A percentile compares a stretch with the other conserved stretches of the same genome.
phyloP scores from a whole-genome alignment of 179 eudicot species.

The Nepenthes alata region DNA sequence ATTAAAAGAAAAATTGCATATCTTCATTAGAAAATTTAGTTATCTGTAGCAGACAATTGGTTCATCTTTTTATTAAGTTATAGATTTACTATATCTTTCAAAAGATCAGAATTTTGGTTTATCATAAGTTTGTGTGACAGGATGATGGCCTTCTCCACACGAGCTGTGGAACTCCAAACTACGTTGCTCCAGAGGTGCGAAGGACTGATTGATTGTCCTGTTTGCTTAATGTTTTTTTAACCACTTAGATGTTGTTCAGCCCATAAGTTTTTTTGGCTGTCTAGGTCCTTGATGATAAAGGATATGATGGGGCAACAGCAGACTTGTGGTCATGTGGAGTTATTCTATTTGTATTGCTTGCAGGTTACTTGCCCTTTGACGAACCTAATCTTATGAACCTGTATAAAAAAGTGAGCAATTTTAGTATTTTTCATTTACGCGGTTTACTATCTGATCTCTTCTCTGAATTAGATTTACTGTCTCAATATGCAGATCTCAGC shows the following conservation, averaged over 20 bases:
- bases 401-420: slow-evolving; percentile 81
- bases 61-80: no score
- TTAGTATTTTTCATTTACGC: slow-evolving; percentile 8
- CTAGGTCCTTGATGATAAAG: slow-evolving; percentile 84
- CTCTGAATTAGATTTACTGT: slow-evolving; percentile 6
- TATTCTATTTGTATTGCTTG: slow-evolving; percentile 86
- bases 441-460: slow-evolving; percentile 4
- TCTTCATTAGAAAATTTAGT: no score
- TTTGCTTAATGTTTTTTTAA: not conserved
- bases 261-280: slow-evolving; percentile 5
- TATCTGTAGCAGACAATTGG: no score
- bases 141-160: slow-evolving; percentile 45
- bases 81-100: not conserved
- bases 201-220: not conserved
- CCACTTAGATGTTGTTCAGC: not conserved
- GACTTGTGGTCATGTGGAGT: slow-evolving; percentile 99
- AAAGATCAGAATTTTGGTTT: not conserved
- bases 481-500: slow-evolving; percentile 54
- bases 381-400: slow-evolving; percentile 90
- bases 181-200: slow-evolving; percentile 41
- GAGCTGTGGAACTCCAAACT: slow-evolving; percentile 42
- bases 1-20: no score
- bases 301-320: slow-evolving; percentile 94
- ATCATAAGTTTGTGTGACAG: slow-evolving; percentile 13
- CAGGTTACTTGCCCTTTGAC: slow-evolving; percentile 99